phyloP scores from a whole-genome alignment of 805 yeast genomes.

The Yarrowia sp. region DNA sequence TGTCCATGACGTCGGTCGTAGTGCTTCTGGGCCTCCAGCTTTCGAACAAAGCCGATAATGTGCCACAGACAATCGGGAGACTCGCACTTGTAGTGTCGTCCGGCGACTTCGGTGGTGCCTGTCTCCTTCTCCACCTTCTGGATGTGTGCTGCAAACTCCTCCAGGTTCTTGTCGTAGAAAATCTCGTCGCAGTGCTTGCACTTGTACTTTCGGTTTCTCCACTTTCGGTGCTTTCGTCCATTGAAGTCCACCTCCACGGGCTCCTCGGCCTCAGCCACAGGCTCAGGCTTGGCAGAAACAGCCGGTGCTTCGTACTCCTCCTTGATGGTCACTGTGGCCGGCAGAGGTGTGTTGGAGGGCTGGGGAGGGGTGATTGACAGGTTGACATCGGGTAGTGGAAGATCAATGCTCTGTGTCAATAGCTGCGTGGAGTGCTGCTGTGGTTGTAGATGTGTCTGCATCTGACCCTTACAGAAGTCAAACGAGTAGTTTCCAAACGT shows the following conservation, averaged over 20 bases:
- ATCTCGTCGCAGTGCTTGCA: constrained; percentile 29
- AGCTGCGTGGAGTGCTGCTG: background rate
- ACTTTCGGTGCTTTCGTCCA: constrained; percentile 30
- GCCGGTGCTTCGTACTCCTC: background rate
- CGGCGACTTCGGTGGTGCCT: constrained; percentile 26
- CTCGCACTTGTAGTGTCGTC: constrained; percentile 34
- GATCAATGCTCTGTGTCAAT: background rate
- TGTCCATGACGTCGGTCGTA: constrained; percentile 33
- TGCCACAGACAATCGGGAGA: constrained; percentile 33
- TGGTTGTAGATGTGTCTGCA: background rate
- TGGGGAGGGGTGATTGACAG: constrained; percentile 20
- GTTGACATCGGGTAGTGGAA: constrained; percentile 8
- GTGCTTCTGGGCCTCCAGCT: constrained; percentile 34
- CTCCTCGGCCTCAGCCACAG: background rate
- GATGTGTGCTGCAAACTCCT: constrained; percentile 29
- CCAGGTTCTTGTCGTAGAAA: constrained; percentile 29
- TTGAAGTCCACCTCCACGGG: constrained; percentile 28
- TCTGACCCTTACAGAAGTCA: background rate
- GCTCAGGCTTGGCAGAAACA: background rate
- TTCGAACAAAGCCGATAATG: constrained; percentile 34
- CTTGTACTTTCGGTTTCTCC: constrained; percentile 30
- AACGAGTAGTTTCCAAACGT: background rate
- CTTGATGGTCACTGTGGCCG: background rate
- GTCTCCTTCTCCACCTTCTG: constrained; percentile 27
- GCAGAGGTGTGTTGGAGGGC: background rate